Evolutionary conservation across 2,329 filamentous ascomycete species (phyloP).

Genomic region (Triangularia verruculosa): DNA sequence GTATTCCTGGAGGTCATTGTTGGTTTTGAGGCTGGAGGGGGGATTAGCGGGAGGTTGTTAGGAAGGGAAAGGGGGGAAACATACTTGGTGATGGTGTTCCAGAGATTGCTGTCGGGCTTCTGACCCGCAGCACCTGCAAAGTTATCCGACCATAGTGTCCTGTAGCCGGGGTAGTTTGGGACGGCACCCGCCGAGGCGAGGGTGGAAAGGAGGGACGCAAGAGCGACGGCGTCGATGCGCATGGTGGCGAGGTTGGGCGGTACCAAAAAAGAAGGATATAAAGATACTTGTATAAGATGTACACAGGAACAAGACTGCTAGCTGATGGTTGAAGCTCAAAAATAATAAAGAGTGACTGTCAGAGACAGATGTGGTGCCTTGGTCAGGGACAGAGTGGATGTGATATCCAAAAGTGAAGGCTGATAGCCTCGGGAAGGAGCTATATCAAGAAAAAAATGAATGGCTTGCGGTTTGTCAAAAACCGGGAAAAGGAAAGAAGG

Average conservation of each 20-base stretch:
- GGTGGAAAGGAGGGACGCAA: slow-evolving; percentile 31
- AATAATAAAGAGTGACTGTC: slow-evolving; percentile 1
- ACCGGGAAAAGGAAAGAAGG: slow-evolving; percentile 16
- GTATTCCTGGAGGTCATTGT: slow-evolving; percentile 53
- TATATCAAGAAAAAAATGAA: slow-evolving; percentile 5
- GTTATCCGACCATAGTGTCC: slow-evolving; percentile 41
- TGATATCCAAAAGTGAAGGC: background rate
- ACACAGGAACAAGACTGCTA: background rate
- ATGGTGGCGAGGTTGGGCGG: slow-evolving; percentile 8
- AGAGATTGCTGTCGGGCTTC: slow-evolving; percentile 36
- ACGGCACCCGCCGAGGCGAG: slow-evolving; percentile 37
- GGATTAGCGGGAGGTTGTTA: slow-evolving; percentile 12
- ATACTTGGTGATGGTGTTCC: slow-evolving; percentile 40
- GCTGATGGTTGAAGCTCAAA: background rate
- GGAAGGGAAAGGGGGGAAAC: background rate
- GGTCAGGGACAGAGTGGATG: background rate
- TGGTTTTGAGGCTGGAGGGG: slow-evolving; percentile 28
- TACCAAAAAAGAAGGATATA: background rate
- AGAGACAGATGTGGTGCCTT: background rate
- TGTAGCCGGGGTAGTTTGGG: slow-evolving; percentile 40
- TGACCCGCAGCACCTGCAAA: slow-evolving; percentile 40
- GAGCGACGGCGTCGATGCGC: slow-evolving; percentile 20
- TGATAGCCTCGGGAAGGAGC: slow-evolving; percentile 4
- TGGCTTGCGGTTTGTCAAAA: background rate
- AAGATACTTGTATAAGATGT: background rate